Percentiles rank a stretch among this genome's conserved stretches.
These are phyloP conservation scores for Kwoniella shivajii DNA, from an alignment of 1,284 basidiomycete genomes.

Conservation along the genomic window DNA sequence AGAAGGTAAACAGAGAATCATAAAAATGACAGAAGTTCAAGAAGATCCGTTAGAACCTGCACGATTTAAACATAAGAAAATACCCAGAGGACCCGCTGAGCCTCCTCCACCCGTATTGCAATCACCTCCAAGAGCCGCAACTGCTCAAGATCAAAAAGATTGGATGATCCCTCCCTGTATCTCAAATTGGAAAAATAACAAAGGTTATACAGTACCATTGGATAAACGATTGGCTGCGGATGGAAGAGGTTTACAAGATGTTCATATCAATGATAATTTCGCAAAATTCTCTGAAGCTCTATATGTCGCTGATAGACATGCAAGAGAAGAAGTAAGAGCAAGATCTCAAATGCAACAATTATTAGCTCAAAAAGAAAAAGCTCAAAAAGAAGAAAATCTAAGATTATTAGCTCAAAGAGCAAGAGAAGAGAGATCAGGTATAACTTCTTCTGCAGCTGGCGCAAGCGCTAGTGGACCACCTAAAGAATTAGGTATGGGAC, in stretches of 20 bases:
- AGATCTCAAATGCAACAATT: slow-evolving; percentile 97
- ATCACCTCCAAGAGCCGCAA: slow-evolving; percentile 92
- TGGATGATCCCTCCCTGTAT: slow-evolving; percentile 99
- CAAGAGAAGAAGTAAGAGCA: slow-evolving; percentile 95
- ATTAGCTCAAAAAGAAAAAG: slow-evolving; percentile 96
- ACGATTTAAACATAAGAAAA: slow-evolving; percentile 97
- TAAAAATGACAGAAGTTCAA: slow-evolving; percentile 96
- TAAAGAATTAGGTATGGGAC: slow-evolving; percentile 62
- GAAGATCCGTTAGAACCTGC: slow-evolving; percentile 98
- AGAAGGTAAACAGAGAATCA: slow-evolving; percentile 85
- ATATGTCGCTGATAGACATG: slow-evolving; percentile 95
- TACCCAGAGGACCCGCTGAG: slow-evolving; percentile 90
- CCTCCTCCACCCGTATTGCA: slow-evolving; percentile 96
- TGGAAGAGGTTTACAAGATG: slow-evolving; percentile 94
- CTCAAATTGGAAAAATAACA: slow-evolving; percentile 99
- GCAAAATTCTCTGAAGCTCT: slow-evolving; percentile 97
- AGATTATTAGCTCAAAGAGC: slow-evolving; percentile 92
- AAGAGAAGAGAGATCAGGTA: slow-evolving; percentile 86
- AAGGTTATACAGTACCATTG: slow-evolving; percentile 98
- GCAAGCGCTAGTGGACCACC: slow-evolving; percentile 56
- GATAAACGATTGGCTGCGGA: slow-evolving; percentile 98
- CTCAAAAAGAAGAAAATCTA: slow-evolving; percentile 92
- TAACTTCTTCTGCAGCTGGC: slow-evolving; percentile 51
- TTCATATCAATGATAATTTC: slow-evolving; percentile 99
- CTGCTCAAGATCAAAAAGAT: slow-evolving; percentile 96